Percentiles rank a stretch among this genome's conserved stretches.
These are phyloP conservation scores for Penicillium sumatraense DNA, from an alignment of 2,329 filamentous ascomycete species.

Conservation along the genomic window DNA sequence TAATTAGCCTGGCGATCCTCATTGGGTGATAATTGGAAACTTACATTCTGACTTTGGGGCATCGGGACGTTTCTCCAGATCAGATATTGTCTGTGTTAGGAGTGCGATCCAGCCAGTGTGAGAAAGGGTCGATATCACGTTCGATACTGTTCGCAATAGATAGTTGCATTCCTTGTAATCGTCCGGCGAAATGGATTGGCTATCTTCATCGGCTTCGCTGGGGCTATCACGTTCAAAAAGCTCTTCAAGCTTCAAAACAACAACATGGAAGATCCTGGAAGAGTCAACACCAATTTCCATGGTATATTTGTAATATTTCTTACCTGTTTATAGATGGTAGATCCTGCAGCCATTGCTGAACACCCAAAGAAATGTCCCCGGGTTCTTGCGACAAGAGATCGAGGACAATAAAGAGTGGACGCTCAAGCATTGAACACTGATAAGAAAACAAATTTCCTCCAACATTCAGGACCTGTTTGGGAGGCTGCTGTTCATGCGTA, in stretches of 20 bases:
- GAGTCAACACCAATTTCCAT: constrained; percentile 19
- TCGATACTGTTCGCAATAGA: constrained; percentile 74
- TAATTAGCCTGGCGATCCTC: constrained; percentile 5
- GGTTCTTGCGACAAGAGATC: constrained; percentile 76
- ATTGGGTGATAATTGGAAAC: not conserved
- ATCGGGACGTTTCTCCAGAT: constrained; percentile 52
- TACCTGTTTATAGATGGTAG: constrained; percentile 56
- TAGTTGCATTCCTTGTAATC: constrained; percentile 79
- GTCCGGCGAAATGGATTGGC: constrained; percentile 55
- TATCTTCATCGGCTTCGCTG: constrained; percentile 38
- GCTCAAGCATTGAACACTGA: constrained; percentile 68
- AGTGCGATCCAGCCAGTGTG: constrained; percentile 73
- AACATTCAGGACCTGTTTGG: constrained; percentile 35
- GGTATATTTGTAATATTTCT: constrained; percentile 27
- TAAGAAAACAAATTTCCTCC: constrained; percentile 37
- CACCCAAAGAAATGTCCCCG: constrained; percentile 74
- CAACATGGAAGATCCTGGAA: constrained; percentile 41
- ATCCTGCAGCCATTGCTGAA: constrained; percentile 77
- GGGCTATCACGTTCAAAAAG: constrained; percentile 33
- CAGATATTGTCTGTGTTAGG: constrained; percentile 63
- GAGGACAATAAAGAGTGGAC: constrained; percentile 79
- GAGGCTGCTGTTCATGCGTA: constrained; percentile 42
- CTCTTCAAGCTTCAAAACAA: constrained; percentile 40
- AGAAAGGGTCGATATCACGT: constrained; percentile 71
- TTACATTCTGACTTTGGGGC: constrained; percentile 56